These are phyloP conservation scores for Lecanicillium sp. DNA, from an alignment of 2,329 filamentous ascomycete species.

Conservation along the genomic window DNA sequence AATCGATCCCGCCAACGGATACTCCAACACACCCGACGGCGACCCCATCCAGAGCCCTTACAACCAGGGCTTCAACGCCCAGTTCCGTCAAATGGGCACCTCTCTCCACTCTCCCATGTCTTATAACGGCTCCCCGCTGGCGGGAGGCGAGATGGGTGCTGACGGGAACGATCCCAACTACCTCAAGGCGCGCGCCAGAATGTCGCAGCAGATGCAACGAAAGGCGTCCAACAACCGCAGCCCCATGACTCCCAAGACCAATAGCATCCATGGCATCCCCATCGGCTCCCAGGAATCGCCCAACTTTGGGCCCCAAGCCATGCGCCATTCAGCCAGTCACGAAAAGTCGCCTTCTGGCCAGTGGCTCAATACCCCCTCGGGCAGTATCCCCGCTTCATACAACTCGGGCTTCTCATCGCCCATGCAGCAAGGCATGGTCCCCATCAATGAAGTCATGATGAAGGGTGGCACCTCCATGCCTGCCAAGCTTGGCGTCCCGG, in stretches of 20 bases:
- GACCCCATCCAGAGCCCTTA: constrained; percentile 90
- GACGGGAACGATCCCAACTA: constrained; percentile 46
- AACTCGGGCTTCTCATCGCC: constrained; percentile 88
- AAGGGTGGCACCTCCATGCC: constrained; percentile 85
- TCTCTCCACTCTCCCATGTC: constrained; percentile 35
- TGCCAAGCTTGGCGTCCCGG: constrained; percentile 61
- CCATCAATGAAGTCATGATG: constrained; percentile 83
- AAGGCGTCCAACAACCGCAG: constrained; percentile 68
- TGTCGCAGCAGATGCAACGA: constrained; percentile 58
- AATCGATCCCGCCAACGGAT: constrained; percentile 64
- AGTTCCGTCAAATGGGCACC: constrained; percentile 60
- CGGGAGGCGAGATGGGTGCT: constrained; percentile 39
- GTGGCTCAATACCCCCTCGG: constrained; percentile 78
- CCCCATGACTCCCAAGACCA: constrained; percentile 83
- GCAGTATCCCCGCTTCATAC: constrained; percentile 73
- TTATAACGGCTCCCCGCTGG: constrained; percentile 29
- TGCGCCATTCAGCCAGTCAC: constrained; percentile 61
- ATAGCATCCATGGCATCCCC: constrained; percentile 62
- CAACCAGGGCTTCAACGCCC: constrained; percentile 69
- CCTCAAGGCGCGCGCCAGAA: constrained; percentile 50
- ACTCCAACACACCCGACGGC: constrained; percentile 85
- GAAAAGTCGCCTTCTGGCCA: constrained; percentile 81
- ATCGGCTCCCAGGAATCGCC: constrained; percentile 60
- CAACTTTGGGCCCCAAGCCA: constrained; percentile 69
- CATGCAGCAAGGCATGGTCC: constrained; percentile 57